phyloP scores from a whole-genome alignment of 345 rosid genomes.

The Citrus australasica region DNA sequence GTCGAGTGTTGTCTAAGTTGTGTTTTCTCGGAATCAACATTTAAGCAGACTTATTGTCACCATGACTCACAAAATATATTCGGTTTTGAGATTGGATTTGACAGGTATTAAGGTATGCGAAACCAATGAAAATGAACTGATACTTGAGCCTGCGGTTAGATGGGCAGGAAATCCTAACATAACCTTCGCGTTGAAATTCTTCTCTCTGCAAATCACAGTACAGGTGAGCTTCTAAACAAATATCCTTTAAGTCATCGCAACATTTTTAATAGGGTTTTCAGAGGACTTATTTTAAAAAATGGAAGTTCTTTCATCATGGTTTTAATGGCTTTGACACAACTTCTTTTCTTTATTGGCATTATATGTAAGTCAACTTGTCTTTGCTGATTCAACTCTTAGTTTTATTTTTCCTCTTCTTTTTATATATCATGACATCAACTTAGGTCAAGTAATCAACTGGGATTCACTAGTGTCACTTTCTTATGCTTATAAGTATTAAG shows the following conservation, averaged over 20 bases:
- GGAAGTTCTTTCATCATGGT: not conserved
- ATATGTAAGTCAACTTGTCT: not conserved
- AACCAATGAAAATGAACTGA: constrained; percentile 42
- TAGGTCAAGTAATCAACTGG: not conserved
- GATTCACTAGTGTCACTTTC: not conserved
- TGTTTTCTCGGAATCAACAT: not conserved
- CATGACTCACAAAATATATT: not conserved
- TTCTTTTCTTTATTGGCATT: not conserved
- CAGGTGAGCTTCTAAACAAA: constrained; percentile 33
- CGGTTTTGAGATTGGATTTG: not conserved
- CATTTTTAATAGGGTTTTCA: not conserved
- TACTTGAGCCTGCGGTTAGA: constrained; percentile 37
- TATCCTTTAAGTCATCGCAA: not conserved
- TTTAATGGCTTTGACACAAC: constrained; percentile 6
- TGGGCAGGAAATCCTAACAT: constrained; percentile 58
- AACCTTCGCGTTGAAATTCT: constrained; percentile 30
- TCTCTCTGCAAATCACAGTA: constrained; percentile 25
- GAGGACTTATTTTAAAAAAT: not conserved
- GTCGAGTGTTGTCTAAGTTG: not conserved
- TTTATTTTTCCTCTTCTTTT: not conserved
- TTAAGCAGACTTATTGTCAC: not conserved
- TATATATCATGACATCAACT: not conserved
- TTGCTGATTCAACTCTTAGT: not conserved
- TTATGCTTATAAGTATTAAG: too few species aligned
- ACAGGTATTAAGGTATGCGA: constrained; percentile 44